phyloP scores from a whole-genome alignment of 2,329 filamentous ascomycete species.

The Emergomyces africanus region DNA sequence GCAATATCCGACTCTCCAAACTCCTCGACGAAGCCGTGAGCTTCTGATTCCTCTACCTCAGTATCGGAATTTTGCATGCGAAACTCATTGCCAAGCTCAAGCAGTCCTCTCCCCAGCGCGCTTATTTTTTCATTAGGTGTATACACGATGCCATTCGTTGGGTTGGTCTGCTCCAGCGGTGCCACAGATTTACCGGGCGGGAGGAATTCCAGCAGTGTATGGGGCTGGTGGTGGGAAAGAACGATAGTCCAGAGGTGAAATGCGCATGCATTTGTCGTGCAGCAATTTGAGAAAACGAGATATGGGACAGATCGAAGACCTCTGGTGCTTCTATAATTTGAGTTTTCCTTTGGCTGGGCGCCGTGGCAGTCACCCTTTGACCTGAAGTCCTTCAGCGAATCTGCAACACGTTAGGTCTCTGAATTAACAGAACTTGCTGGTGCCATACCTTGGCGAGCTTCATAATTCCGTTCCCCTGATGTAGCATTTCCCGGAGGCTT shows the following conservation, averaged over 20 bases:
- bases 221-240: slow-evolving; percentile 17
- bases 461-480: background rate
- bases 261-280: slow-evolving; percentile 14
- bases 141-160: slow-evolving; percentile 19
- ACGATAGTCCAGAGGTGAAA: slow-evolving; percentile 21
- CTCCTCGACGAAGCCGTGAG: slow-evolving; percentile 5
- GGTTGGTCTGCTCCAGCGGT: slow-evolving; percentile 11
- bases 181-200: slow-evolving; percentile 16
- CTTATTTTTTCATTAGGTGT: slow-evolving; percentile 15
- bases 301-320: slow-evolving; percentile 26
- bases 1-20: slow-evolving; percentile 5
- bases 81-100: slow-evolving; percentile 9
- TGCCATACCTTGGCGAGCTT: background rate
- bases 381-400: background rate
- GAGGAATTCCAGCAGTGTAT: slow-evolving; percentile 19
- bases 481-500: background rate
- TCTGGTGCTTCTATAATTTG: slow-evolving; percentile 19
- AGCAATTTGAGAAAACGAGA: slow-evolving; percentile 17
- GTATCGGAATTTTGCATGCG: background rate
- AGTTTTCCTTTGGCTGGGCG: slow-evolving; percentile 6
- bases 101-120: slow-evolving; percentile 10
- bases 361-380: background rate
- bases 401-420: background rate
- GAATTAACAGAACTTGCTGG: background rate
- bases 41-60: slow-evolving; percentile 1